Evolutionary conservation across 2,329 filamentous ascomycete genomes (phyloP), one percentile per base, ranked within the genome.

Genomic region (Beauveria asiatica): DNA sequence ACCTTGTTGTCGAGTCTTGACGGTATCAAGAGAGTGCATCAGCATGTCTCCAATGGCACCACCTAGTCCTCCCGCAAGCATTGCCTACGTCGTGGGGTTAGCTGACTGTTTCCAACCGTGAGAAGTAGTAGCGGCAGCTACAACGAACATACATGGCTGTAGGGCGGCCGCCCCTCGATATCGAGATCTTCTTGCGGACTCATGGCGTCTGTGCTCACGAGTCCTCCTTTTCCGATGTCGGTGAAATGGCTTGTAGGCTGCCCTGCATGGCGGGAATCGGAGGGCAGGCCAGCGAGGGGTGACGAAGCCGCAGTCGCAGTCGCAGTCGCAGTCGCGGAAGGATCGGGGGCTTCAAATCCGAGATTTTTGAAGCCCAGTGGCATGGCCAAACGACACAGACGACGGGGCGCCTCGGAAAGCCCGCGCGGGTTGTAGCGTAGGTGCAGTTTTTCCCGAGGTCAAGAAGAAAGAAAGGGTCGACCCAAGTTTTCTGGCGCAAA

Each of bases 11-110:
- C 94, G 85, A 51, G 94, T 99, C 77, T 99, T 99, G 68, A 99
- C 94, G 1, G 94, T 99, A 74, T 99, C 94, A 70, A 99, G 83
- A 50, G 93, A 97, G 77, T 99, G 94, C 94, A 99, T 99, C 66
- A 99, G 79, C 83, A 99, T 89, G 74, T 99, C 94, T 62, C 95
- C 94, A 60, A 89, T 95, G 17, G 90, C 92, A 57, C 94, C 94
- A 70, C 95, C 94, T 57, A 95, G 79, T 62, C 93, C 94, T 70
- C 94, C 94, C 39, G 94, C 94, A 69, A 99, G 81, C 92, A 97
- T 99, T 72, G 89, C 87, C 91, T 96, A 62, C 42, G 51, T 63
- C 59, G 64, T 57, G 23, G 19, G 44, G 51, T 59, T 59, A 62
- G 60, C 41, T 6, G 23, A 4, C 25, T 21, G 5, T 42, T n/a